phyloP scores from a whole-genome alignment of 1,284 basidiomycete species.

The Earliella scabrosa region DNA sequence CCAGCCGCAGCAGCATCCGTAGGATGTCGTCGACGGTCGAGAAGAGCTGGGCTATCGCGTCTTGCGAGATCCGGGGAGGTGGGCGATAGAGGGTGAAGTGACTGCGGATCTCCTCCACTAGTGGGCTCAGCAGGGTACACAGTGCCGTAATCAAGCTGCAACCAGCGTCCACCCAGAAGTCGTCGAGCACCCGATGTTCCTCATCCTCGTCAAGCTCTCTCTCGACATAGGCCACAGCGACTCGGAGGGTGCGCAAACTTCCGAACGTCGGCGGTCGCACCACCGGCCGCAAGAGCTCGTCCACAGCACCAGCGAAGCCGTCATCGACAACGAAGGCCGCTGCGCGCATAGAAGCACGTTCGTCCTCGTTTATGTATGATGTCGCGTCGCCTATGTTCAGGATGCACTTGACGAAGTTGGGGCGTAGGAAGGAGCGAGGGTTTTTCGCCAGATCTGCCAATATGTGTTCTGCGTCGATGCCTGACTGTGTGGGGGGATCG shows the following conservation, averaged over 20 bases:
- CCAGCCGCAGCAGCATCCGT: slow-evolving; percentile 50
- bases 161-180: slow-evolving; percentile 60
- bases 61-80: slow-evolving; percentile 36
- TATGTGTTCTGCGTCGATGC: slow-evolving; percentile 69
- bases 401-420: slow-evolving; percentile 59
- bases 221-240: slow-evolving; percentile 60
- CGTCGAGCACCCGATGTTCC: slow-evolving; percentile 57
- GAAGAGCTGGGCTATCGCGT: slow-evolving; percentile 57
- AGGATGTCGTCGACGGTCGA: slow-evolving; percentile 56
- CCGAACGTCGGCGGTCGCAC: slow-evolving; percentile 54
- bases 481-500: slow-evolving; percentile 61
- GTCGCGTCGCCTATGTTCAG: slow-evolving; percentile 56
- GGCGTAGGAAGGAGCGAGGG: slow-evolving; percentile 61
- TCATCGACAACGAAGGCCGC: slow-evolving; percentile 67
- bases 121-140: slow-evolving; percentile 51
- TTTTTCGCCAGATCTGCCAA: slow-evolving; percentile 62
- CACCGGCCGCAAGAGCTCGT: slow-evolving; percentile 56
- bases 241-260: slow-evolving; percentile 59
- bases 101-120: slow-evolving; percentile 53
- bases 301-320: slow-evolving; percentile 64
- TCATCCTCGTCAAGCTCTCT: slow-evolving; percentile 55
- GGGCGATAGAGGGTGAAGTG: slow-evolving; percentile 45
- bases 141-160: slow-evolving; percentile 61
- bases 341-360: slow-evolving; percentile 58
- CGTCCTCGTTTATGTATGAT: slow-evolving; percentile 62